phyloP scores from a whole-genome alignment of 1,284 basidiomycete genomes.

The Microbotryum intermedium region DNA sequence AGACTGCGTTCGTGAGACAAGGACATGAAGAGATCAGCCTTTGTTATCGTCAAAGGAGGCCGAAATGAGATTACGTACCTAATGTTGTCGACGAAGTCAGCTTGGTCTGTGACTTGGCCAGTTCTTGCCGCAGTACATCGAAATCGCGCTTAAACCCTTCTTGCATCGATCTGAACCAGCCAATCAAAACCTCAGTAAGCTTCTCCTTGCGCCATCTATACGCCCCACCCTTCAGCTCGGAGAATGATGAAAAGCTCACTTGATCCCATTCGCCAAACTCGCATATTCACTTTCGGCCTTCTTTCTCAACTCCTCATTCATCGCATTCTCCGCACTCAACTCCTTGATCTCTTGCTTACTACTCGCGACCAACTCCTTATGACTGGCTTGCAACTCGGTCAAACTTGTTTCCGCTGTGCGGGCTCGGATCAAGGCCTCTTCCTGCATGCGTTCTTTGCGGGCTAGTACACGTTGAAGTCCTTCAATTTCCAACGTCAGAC shows the following conservation, averaged over 20 bases:
- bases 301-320: slow-evolving; percentile 26
- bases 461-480: slow-evolving; percentile 72
- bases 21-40: background rate
- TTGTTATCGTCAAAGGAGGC: too few species aligned
- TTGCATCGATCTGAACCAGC: slow-evolving; percentile 6
- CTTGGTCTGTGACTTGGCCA: slow-evolving; percentile 11
- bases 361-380: slow-evolving; percentile 10
- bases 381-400: slow-evolving; percentile 13
- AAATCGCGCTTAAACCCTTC: slow-evolving; percentile 22
- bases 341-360: slow-evolving; percentile 31
- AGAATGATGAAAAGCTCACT: background rate
- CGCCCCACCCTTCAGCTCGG: too few species aligned
- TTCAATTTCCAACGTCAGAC: slow-evolving; percentile 72
- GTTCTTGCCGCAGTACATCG: slow-evolving; percentile 15
- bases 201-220: background rate
- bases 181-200: too few species aligned
- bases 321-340: slow-evolving; percentile 33
- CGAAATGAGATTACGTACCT: background rate
- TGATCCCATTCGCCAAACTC: slow-evolving; percentile 19
- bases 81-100: background rate
- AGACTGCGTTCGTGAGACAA: background rate
- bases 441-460: slow-evolving; percentile 69
- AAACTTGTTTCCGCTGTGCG: slow-evolving; percentile 35
- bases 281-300: slow-evolving; percentile 27
- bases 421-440: slow-evolving; percentile 48